Conservation (phyloP, 2,329 filamentous ascomycete genomes). For the Fonsecaea monophora region DNA sequence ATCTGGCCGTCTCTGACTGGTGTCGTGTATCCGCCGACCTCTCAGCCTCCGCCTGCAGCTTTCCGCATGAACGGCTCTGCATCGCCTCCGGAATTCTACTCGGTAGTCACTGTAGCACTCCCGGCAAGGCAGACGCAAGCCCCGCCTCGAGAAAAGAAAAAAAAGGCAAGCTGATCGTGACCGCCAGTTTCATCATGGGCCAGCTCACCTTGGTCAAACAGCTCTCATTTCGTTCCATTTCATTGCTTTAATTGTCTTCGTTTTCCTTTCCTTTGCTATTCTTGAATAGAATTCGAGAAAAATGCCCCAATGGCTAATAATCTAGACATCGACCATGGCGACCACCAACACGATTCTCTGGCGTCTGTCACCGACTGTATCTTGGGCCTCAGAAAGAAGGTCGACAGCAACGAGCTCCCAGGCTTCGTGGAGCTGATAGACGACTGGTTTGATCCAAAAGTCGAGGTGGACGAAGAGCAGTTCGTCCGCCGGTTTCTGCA, state of each 20-base stretch:
- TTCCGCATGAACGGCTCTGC: constrained; percentile 13
- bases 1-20: constrained; percentile 25
- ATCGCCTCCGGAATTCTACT: constrained; percentile 6
- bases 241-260: neutral
- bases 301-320: constrained; percentile 25
- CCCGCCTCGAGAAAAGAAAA: constrained; percentile 1
- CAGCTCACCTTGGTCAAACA: neutral
- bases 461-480: constrained; percentile 33
- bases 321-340: constrained; percentile 26
- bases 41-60: neutral
- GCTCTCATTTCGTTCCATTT: constrained; percentile 9
- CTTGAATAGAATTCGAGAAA: constrained; percentile 10
- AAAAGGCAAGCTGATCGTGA: constrained; percentile 20
- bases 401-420: constrained; percentile 31
- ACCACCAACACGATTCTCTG: constrained; percentile 27
- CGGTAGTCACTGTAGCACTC: constrained; percentile 10
- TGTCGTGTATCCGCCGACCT: constrained; percentile 8
- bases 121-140: constrained; percentile 1
- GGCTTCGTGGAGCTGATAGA: constrained; percentile 30
- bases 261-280: neutral
- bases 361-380: constrained; percentile 36
- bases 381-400: constrained; percentile 29
- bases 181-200: constrained; percentile 20
- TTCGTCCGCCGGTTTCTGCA: constrained; percentile 32
- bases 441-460: constrained; percentile 34